These are phyloP conservation scores for Gryganskiella cystojenkinii DNA, from an alignment of 192 early-diverging fungal genomes.

Conservation along the genomic window DNA sequence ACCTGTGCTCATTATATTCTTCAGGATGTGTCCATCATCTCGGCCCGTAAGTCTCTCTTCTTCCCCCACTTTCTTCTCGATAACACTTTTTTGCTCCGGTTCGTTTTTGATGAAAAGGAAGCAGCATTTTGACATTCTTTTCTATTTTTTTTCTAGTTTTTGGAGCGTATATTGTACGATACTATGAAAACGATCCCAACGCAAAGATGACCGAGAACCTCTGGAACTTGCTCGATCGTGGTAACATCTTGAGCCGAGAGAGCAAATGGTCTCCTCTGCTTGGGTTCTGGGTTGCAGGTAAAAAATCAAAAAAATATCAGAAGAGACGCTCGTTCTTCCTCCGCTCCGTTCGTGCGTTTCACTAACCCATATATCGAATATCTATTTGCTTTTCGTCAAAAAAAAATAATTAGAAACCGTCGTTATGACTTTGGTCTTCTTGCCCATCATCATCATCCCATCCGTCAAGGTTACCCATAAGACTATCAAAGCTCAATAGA, in stretches of 20 bases:
- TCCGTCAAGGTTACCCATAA: constrained; percentile 14
- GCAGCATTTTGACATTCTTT: too few species aligned
- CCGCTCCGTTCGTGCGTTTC: too few species aligned
- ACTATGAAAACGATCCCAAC: constrained; percentile 9
- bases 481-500: constrained; percentile 36
- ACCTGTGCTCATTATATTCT: constrained; percentile 20
- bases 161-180: constrained; percentile 23
- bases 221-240: constrained; percentile 17
- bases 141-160: constrained; percentile 16
- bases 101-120: too few species aligned
- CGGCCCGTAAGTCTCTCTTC: constrained; percentile 1
- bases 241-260: constrained; percentile 28
- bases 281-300: constrained; percentile 51
- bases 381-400: not conserved
- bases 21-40: constrained; percentile 21
- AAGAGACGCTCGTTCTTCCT: not conserved
- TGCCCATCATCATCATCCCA: constrained; percentile 41
- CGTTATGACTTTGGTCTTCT: constrained; percentile 32
- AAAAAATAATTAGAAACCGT: constrained; percentile 23
- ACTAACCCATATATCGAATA: too few species aligned
- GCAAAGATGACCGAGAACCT: constrained; percentile 8
- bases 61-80: too few species aligned
- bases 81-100: too few species aligned
- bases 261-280: constrained; percentile 50
- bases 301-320: not conserved